Percentiles rank a stretch among this genome's conserved stretches.
phyloP scores from a whole-genome alignment of 1,139 yeast genomes.

The Keqinozyma sinolaborantium region DNA sequence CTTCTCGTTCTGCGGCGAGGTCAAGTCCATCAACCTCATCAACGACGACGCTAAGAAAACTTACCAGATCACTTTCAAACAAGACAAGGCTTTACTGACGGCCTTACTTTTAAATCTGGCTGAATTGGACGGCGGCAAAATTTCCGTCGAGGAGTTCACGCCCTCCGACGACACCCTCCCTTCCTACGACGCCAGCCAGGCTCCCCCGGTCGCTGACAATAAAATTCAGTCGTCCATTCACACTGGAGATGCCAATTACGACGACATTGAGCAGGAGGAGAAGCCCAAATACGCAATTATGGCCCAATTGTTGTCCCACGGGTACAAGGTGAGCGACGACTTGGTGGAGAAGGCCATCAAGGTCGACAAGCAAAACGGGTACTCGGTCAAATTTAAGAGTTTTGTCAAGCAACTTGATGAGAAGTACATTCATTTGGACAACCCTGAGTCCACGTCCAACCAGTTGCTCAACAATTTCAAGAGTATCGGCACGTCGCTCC shows the following conservation, averaged over 20 bases:
- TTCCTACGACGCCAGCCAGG: slow-evolving; percentile 8
- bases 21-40: slow-evolving; percentile 39
- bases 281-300: slow-evolving; percentile 75
- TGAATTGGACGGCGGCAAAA: slow-evolving; percentile 58
- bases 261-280: slow-evolving; percentile 68
- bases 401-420: slow-evolving; percentile 55
- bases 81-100: slow-evolving; percentile 64
- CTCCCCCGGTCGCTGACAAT: slow-evolving; percentile 15
- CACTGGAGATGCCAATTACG: slow-evolving; percentile 31
- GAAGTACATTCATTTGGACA: slow-evolving; percentile 57
- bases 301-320: slow-evolving; percentile 73
- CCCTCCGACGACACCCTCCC: slow-evolving; percentile 15
- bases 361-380: slow-evolving; percentile 65
- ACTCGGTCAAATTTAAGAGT: slow-evolving; percentile 50
- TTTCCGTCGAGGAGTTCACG: slow-evolving; percentile 39
- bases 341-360: slow-evolving; percentile 57
- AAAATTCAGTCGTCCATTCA: slow-evolving; percentile 19
- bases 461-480: slow-evolving; percentile 4
- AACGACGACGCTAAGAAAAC: slow-evolving; percentile 18
- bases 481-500: slow-evolving; percentile 24
- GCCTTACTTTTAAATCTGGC: slow-evolving; percentile 74
- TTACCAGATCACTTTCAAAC: slow-evolving; percentile 52
- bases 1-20: slow-evolving; percentile 76
- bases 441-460: slow-evolving; percentile 30
- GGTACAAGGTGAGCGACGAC: slow-evolving; percentile 64